Conservation (phyloP, 2,329 filamentous ascomycete species). For the Microdochium nivale region DNA sequence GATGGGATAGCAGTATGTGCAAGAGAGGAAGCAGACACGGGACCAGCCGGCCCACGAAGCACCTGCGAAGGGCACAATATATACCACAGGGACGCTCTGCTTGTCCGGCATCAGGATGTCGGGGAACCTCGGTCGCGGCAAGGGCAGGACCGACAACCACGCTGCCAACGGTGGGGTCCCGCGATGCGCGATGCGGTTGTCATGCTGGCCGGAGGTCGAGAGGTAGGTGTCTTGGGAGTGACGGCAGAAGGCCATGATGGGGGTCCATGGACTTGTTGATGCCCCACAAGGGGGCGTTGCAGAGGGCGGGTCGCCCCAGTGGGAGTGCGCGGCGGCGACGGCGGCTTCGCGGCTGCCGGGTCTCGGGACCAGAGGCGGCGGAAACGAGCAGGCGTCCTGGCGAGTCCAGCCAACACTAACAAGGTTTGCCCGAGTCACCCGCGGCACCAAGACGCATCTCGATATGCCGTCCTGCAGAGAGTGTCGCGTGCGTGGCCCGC, state of each 20-base stretch:
- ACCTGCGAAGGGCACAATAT: neutral
- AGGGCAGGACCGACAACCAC: neutral
- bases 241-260: neutral
- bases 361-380: neutral
- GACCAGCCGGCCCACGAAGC: neutral
- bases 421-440: neutral
- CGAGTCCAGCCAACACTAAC: neutral
- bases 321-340: no score
- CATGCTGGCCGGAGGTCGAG: neutral
- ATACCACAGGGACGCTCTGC: neutral
- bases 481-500: neutral
- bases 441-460: neutral
- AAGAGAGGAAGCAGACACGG: neutral
- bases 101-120: neutral
- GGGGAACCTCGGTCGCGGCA: neutral
- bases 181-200: neutral
- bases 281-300: neutral
- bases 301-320: no score
- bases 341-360: neutral
- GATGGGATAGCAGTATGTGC: constrained; percentile 1
- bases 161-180: neutral
- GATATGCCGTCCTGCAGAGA: neutral
- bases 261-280: neutral
- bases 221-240: no score
- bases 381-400: neutral